phyloP scores from a whole-genome alignment of 495 filamentous ascomycete species.

The Daldinia grandis region DNA sequence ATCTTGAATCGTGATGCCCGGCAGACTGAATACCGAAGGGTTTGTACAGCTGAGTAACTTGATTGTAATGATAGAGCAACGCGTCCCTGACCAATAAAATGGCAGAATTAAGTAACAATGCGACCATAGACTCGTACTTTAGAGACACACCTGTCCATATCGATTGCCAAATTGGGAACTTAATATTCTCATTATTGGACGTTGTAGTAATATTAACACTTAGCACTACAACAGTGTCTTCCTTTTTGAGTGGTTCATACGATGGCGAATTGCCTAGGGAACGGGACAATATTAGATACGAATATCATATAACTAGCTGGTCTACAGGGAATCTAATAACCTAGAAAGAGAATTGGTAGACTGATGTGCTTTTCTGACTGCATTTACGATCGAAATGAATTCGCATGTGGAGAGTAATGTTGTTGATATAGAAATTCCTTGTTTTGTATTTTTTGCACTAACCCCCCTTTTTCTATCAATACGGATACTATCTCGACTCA shows the following conservation, averaged over 20 bases:
- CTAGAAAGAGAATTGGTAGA: background rate
- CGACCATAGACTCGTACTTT: background rate
- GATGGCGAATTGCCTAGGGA: conserved; percentile 7
- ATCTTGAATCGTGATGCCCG: background rate
- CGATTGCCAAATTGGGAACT: conserved; percentile 16
- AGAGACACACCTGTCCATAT: background rate
- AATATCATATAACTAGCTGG: conserved; percentile 1
- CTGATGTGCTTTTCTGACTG: background rate
- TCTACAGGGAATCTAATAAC: background rate
- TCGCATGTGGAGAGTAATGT: conserved; percentile 40
- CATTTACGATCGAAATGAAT: conserved; percentile 26
- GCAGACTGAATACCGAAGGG: background rate
- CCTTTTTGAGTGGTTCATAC: conserved; percentile 20
- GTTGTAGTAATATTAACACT: conserved; percentile 26
- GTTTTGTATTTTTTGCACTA: conserved; percentile 47
- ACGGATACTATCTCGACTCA: conserved; percentile 45
- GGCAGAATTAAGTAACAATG: background rate
- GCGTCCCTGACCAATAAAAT: background rate
- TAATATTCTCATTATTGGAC: conserved; percentile 9
- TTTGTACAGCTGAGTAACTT: background rate
- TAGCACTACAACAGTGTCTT: conserved; percentile 2
- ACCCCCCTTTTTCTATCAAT: conserved; percentile 45
- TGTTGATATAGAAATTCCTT: conserved; percentile 45
- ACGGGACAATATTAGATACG: background rate
- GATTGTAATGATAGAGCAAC: background rate